phyloP scores from a whole-genome alignment of 345 rosid genomes.

The Sisymbrium altissimum region DNA sequence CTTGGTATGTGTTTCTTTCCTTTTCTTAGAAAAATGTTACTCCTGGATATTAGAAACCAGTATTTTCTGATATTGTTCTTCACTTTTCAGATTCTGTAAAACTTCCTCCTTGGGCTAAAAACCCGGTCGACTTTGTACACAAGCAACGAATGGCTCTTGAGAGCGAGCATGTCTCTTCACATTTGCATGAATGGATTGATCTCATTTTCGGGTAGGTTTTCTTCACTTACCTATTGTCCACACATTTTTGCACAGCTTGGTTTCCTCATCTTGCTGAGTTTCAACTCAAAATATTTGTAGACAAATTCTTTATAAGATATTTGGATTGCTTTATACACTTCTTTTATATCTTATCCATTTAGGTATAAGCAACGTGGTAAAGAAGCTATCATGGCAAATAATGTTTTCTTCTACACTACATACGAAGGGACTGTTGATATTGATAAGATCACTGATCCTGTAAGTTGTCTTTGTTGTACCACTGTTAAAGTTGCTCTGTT shows the following conservation, averaged over 20 bases:
- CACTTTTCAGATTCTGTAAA: constrained; percentile 61
- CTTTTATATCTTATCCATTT: constrained; percentile 20
- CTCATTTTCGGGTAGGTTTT: constrained; percentile 86
- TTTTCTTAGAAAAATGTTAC: background rate
- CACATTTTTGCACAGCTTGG: background rate
- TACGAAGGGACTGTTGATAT: constrained; percentile 86
- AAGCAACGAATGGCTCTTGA: constrained; percentile 94
- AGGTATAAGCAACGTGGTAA: constrained; percentile 95
- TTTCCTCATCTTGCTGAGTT: background rate
- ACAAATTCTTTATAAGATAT: background rate
- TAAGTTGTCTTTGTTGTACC: constrained; percentile 37
- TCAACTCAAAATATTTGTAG: background rate
- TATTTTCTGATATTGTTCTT: constrained; percentile 12
- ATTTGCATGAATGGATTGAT: constrained; percentile 98
- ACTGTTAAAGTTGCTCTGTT: constrained; percentile 13
- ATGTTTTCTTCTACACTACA: constrained; percentile 89
- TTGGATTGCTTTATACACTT: background rate
- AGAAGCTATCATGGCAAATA: constrained; percentile 85
- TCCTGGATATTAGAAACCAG: background rate
- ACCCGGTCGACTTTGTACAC: constrained; percentile 78
- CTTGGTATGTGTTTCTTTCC: constrained; percentile 57
- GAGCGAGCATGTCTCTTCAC: constrained; percentile 90
- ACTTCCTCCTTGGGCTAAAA: constrained; percentile 96
- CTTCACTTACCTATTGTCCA: no score
- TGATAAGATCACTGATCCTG: constrained; percentile 83